Evolutionary conservation across 2,329 filamentous ascomycete genomes (phyloP).

Genomic region (Epichloe sibirici): DNA sequence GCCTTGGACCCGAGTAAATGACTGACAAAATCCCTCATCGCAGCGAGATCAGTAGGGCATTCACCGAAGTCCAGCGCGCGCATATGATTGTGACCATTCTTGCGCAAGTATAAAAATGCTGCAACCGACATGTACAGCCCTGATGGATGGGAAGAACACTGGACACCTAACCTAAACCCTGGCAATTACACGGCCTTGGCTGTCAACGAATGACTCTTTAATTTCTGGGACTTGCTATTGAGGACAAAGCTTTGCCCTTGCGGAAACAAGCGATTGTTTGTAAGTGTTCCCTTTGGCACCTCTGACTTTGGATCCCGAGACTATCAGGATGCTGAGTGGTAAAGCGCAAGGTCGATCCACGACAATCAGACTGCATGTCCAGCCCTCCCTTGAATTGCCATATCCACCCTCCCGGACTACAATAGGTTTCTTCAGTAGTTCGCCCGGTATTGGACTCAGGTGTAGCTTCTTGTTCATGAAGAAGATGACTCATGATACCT

Average conservation of each 20-base stretch:
- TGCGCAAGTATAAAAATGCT: slow-evolving; percentile 5
- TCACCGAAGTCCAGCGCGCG: slow-evolving; percentile 64
- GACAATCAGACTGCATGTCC: too few species aligned
- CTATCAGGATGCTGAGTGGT: too few species aligned
- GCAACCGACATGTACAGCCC: slow-evolving; percentile 41
- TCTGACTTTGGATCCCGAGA: too few species aligned
- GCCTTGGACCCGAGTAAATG: neutral
- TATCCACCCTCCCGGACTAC: too few species aligned
- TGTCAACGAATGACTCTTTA: too few species aligned
- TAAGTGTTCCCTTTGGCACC: slow-evolving; percentile 3
- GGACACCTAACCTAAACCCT: slow-evolving; percentile 53
- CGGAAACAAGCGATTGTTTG: slow-evolving; percentile 44
- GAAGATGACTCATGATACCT: neutral
- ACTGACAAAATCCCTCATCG: slow-evolving; percentile 15
- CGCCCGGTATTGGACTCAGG: too few species aligned
- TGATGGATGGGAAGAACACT: slow-evolving; percentile 49
- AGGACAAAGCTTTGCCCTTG: slow-evolving; percentile 75
- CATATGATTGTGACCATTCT: slow-evolving; percentile 30
- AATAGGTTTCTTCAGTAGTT: too few species aligned
- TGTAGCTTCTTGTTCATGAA: neutral
- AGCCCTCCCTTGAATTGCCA: too few species aligned
- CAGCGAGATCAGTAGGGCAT: slow-evolving; percentile 66
- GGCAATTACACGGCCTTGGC: slow-evolving; percentile 33
- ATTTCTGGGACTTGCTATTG: slow-evolving; percentile 46
- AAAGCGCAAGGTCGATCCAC: too few species aligned